phyloP scores from a whole-genome alignment of 2,329 filamentous ascomycete genomes.

The Tympanopsis confertula region DNA sequence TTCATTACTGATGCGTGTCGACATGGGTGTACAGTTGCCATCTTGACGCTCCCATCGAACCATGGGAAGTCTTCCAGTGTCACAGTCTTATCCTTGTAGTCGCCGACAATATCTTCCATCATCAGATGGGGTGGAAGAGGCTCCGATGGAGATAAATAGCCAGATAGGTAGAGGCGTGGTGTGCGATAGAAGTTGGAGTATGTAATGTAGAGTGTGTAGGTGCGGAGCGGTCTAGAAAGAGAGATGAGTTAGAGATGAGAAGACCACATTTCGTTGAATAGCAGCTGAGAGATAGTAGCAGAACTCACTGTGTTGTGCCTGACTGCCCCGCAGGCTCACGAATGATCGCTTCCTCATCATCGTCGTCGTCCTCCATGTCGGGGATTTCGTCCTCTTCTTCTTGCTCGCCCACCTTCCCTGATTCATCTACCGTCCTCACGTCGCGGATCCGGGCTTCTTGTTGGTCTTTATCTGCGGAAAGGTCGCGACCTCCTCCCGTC shows the following conservation, averaged over 20 bases:
- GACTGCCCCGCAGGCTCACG: neutral
- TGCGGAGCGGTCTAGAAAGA: slow-evolving; percentile 52
- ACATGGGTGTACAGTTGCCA: slow-evolving; percentile 93
- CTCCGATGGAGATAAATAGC: slow-evolving; percentile 65
- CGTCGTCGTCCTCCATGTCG: slow-evolving; percentile 1
- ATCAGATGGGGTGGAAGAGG: slow-evolving; percentile 73
- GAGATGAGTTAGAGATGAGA: slow-evolving; percentile 7
- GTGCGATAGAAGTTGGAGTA: slow-evolving; percentile 96
- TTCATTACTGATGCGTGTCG: slow-evolving; percentile 98
- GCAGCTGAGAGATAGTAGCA: neutral
- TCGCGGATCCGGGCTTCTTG: slow-evolving; percentile 69
- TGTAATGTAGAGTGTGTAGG: slow-evolving; percentile 97
- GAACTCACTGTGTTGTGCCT: neutral
- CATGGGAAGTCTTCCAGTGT: slow-evolving; percentile 96
- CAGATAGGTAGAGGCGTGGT: slow-evolving; percentile 85
- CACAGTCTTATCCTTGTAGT: slow-evolving; percentile 97
- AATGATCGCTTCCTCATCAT: slow-evolving; percentile 1
- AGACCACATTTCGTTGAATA: no score
- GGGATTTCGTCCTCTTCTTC: slow-evolving; percentile 1
- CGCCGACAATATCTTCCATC: slow-evolving; percentile 94
- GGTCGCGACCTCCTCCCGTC: slow-evolving; percentile 68
- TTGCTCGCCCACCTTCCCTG: slow-evolving; percentile 71
- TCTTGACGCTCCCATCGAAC: slow-evolving; percentile 83
- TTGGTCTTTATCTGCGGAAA: slow-evolving; percentile 16
- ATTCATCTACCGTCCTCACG: slow-evolving; percentile 79